phyloP scores from a whole-genome alignment of 2,329 filamentous ascomycete genomes.

The Arthrinium phaeospermum region DNA sequence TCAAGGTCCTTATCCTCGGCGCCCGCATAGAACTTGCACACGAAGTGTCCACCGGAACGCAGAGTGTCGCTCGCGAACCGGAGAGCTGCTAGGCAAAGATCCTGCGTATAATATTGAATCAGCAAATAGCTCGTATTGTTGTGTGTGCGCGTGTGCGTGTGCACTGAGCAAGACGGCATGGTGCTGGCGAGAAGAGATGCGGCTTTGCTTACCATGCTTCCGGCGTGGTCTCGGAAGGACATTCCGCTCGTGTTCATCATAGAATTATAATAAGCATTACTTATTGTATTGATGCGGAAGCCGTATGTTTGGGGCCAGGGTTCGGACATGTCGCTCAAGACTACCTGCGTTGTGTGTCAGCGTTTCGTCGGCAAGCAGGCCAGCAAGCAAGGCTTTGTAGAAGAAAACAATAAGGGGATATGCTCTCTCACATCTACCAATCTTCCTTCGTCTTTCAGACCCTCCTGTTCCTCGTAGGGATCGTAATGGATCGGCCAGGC shows the following conservation, averaged over 20 bases:
- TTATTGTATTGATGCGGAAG: conserved; percentile 86
- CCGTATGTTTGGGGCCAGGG: conserved; percentile 73
- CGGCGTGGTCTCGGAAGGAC: conserved; percentile 83
- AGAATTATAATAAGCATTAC: conserved; percentile 88
- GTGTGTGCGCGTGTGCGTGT: background rate
- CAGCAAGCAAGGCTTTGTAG: background rate
- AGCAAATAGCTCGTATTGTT: background rate
- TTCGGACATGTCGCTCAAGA: conserved; percentile 98
- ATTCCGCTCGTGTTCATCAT: conserved; percentile 99
- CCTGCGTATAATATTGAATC: conserved; percentile 58
- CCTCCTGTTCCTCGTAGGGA: conserved; percentile 35
- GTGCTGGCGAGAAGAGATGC: background rate
- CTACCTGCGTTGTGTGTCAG: conserved; percentile 59
- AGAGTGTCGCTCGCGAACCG: conserved; percentile 86
- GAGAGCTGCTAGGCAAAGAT: conserved; percentile 86
- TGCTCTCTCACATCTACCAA: conserved; percentile 70
- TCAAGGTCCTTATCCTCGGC: conserved; percentile 83
- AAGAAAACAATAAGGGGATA: background rate
- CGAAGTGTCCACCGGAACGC: conserved; percentile 81
- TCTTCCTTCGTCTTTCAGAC: conserved; percentile 49
- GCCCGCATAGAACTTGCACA: conserved; percentile 98
- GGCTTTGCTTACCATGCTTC: conserved; percentile 79
- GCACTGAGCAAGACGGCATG: background rate
- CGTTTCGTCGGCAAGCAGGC: background rate
- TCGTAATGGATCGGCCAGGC: conserved; percentile 37